Percentiles rank a stretch among this genome's conserved stretches.
These are phyloP conservation scores for Phialocephala sp. DNA, from an alignment of 2,329 filamentous ascomycete genomes.

Conservation along the genomic window DNA sequence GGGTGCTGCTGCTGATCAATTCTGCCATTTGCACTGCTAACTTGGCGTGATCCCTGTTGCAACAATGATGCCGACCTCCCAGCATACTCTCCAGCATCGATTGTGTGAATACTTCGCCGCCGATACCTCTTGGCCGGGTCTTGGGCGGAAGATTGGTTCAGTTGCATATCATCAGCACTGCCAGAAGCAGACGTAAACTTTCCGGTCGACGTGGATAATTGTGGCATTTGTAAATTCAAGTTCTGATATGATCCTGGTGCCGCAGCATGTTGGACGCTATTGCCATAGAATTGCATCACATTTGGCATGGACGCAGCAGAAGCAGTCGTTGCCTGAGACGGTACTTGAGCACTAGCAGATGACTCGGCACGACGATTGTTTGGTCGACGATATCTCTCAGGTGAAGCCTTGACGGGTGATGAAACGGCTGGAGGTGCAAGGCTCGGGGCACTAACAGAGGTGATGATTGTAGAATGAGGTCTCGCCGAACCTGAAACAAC, in stretches of 20 bases:
- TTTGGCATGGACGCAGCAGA: conserved; percentile 57
- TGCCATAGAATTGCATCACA: conserved; percentile 60
- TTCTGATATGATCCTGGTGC: conserved; percentile 31
- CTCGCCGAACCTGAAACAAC: conserved; percentile 34
- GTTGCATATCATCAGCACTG: conserved; percentile 47
- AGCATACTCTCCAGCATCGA: conserved; percentile 48
- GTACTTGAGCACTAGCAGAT: conserved; percentile 39
- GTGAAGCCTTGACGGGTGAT: conserved; percentile 69
- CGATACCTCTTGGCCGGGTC: conserved; percentile 79
- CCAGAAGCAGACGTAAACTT: conserved; percentile 22
- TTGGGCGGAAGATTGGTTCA: conserved; percentile 60
- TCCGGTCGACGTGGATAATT: conserved; percentile 31
- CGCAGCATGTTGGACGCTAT: conserved; percentile 43
- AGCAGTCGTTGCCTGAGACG: conserved; percentile 44
- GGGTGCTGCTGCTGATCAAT: conserved; percentile 43
- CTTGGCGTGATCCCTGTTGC: conserved; percentile 39
- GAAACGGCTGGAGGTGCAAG: conserved; percentile 51
- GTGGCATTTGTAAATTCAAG: conserved; percentile 39
- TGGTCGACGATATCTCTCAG: conserved; percentile 81
- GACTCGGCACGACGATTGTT: conserved; percentile 56
- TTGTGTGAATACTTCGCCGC: conserved; percentile 80
- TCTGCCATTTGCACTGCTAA: conserved; percentile 39
- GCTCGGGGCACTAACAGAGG: conserved; percentile 52
- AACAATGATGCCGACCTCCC: conserved; percentile 28
- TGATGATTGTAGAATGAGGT: conserved; percentile 49